A percentile compares a stretch with the other conserved stretches of the same genome.
phyloP scores from a whole-genome alignment of 148 eudicot genomes.

The Silene latifolia region DNA sequence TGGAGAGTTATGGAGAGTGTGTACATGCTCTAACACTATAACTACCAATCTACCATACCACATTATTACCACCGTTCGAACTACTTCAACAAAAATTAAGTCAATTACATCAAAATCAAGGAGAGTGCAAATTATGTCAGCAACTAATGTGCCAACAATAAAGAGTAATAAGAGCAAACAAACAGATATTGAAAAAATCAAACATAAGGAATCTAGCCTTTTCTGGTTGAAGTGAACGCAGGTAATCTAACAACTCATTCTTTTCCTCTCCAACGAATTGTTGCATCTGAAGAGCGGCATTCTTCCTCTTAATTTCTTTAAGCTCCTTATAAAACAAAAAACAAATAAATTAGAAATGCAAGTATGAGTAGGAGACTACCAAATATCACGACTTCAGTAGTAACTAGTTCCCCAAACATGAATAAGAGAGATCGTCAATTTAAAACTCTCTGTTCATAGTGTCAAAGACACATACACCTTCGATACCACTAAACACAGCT shows the following conservation, averaged over 20 bases:
- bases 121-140: neutral
- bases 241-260: slow-evolving; percentile 87
- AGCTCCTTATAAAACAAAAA: slow-evolving; percentile 50
- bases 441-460: neutral
- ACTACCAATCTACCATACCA: neutral
- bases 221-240: slow-evolving; percentile 89
- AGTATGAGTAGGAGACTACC: neutral
- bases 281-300: slow-evolving; percentile 95
- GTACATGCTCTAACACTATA: neutral
- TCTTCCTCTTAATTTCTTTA: slow-evolving; percentile 81
- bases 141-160: neutral
- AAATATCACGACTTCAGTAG: neutral
- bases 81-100: neutral
- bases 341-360: neutral
- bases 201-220: slow-evolving; percentile 44
- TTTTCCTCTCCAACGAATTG: slow-evolving; percentile 98
- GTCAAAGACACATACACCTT: neutral
- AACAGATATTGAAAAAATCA: neutral
- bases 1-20: no score
- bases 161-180: neutral
- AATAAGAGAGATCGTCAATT: neutral
- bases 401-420: slow-evolving; percentile 10
- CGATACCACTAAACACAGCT: neutral
- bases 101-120: slow-evolving; percentile 10
- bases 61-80: neutral